Evolutionary conservation across 2,329 filamentous ascomycete species (phyloP), one percentile per base, ranked within the genome.

Genomic region (Onygenales sp.): DNA sequence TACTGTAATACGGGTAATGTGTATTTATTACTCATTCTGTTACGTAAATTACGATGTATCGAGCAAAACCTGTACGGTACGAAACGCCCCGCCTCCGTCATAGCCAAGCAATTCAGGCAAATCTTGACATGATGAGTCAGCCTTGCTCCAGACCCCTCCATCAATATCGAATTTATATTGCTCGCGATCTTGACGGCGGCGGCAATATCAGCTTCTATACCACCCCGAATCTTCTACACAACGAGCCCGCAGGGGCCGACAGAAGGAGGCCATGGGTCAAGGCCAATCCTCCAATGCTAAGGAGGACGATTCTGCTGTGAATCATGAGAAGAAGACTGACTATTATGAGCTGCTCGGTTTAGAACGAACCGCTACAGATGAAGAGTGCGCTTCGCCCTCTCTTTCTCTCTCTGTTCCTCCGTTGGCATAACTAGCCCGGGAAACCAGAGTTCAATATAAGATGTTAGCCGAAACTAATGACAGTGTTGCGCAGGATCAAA

Each of bases 321-420:
- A 59, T n/a, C 37, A 56, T 13, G 60, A 61, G 21, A 57, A 58
- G 42, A 69, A 69, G 51, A 60, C 62, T 2, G 72, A 74, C 53
- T 74, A 73, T 70, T 97, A 97, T 71, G 86, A 93, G 62, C 77
- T 96, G 37, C 79, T 97, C 4, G 83, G 79, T 5, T 75, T 96
- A 13, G 81, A 87, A 57, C 78, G 82, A 55, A 77, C 80, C 56
- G 90, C 89, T 36, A 83, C 83, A 5, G 86, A 91, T 44, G 87
- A 94, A 53, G 91, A 96, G 85, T 90, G 70, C 65, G 79, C 65
- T 54, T 43, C 51, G 51, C 42, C 42, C 52, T 48, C 32, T 37
- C 9, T 21, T 27, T 21, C 3, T 10, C 45, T 48, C 17, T 37
- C 45, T n/a, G 21, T 13, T 48, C n/a, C 42, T 52, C 40, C 44